Conservation (phyloP, 192 early-diverging fungal genomes). For the Thamnidium elegans region DNA sequence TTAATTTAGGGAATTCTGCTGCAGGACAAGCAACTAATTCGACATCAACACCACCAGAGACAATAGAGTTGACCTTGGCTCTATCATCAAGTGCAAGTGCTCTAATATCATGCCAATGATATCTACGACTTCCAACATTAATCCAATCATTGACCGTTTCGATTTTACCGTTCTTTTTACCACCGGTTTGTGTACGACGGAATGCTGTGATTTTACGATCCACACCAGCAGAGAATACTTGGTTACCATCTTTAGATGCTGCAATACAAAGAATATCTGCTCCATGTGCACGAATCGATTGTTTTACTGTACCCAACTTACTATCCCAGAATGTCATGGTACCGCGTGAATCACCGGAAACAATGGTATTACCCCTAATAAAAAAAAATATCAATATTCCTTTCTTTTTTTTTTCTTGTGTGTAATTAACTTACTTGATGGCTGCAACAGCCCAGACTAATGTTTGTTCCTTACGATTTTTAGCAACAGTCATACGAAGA, state of each 20-base stretch:
- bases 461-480: slow-evolving; percentile 68
- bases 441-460: slow-evolving; percentile 83
- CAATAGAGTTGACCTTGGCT: slow-evolving; percentile 62
- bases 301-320: slow-evolving; percentile 59
- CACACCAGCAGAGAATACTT: slow-evolving; percentile 86
- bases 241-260: slow-evolving; percentile 56
- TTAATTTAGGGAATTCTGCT: slow-evolving; percentile 57
- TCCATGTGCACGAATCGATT: slow-evolving; percentile 70
- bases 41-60: slow-evolving; percentile 86
- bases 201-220: slow-evolving; percentile 85
- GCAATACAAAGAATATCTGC: slow-evolving; percentile 90
- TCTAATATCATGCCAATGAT: slow-evolving; percentile 94
- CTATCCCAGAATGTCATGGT: slow-evolving; percentile 89
- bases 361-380: slow-evolving; percentile 63
- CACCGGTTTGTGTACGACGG: slow-evolving; percentile 43
- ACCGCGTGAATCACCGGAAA: slow-evolving; percentile 90
- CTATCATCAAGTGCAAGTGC: slow-evolving; percentile 78
- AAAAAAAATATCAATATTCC: neutral
- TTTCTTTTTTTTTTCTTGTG: neutral
- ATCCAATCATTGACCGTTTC: slow-evolving; percentile 64
- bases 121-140: slow-evolving; percentile 78
- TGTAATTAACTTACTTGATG: slow-evolving; percentile 36
- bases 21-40: slow-evolving; percentile 61
- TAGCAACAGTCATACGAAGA: slow-evolving; percentile 76
- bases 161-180: slow-evolving; percentile 32